Percentiles rank a stretch among this genome's conserved stretches.
Evolutionary conservation across 768 basidiomycete genomes (phyloP).

Genomic region (Candolleomyces efflorescens): DNA sequence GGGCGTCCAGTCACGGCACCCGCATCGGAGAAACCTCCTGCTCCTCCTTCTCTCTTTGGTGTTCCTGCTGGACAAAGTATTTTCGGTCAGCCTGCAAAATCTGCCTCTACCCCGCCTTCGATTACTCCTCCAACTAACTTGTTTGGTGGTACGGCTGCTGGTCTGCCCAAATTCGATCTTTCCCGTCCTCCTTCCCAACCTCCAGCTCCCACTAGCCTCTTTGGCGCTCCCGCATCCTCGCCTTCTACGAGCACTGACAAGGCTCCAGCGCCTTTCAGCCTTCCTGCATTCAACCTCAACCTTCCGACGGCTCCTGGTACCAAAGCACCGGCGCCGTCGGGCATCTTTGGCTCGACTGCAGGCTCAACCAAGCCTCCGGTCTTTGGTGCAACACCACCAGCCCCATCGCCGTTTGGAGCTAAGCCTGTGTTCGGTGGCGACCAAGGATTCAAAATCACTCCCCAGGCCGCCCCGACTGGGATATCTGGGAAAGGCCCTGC

Average conservation of each 20-base stretch:
- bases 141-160: too few species aligned
- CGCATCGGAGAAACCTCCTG: not conserved
- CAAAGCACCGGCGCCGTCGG: not conserved
- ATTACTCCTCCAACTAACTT: not conserved
- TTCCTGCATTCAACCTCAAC: not conserved
- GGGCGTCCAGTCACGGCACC: constrained; percentile 3
- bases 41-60: not conserved
- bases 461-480: not conserved
- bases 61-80: not conserved
- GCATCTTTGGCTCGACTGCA: not conserved
- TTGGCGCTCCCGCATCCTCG: not conserved
- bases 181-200: constrained; percentile 3
- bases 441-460: not conserved
- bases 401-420: not conserved
- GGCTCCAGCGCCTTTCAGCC: not conserved
- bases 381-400: not conserved
- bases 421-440: not conserved
- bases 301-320: not conserved
- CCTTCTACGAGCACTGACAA: not conserved
- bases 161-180: not conserved
- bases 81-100: not conserved
- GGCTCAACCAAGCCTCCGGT: too few species aligned
- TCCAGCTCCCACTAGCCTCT: constrained; percentile 10
- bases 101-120: not conserved
- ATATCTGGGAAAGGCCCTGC: not conserved